Conservation (phyloP, 208 protist species). For the Acanthamoeba triangularis region DNA sequence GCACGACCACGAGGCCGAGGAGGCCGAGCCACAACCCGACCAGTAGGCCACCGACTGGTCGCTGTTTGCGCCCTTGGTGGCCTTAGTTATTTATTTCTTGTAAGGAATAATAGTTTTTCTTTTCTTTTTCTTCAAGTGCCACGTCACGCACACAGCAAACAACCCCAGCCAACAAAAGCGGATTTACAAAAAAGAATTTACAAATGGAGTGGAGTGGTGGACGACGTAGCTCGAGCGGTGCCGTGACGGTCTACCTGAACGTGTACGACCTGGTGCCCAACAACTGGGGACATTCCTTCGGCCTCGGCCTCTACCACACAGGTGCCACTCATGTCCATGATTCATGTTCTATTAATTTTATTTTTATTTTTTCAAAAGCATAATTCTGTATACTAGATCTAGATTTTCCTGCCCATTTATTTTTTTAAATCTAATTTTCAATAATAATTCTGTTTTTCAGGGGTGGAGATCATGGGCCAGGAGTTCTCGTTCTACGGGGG, state of each 20-base stretch:
- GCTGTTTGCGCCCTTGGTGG: too few relatives aligned
- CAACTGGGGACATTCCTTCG: slow-evolving; percentile 2
- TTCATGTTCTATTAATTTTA: neutral
- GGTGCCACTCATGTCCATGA: neutral
- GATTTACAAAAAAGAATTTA: too few relatives aligned
- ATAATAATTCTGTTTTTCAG: neutral
- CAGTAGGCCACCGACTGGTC: neutral
- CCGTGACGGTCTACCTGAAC: slow-evolving; percentile 46
- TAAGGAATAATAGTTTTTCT: neutral
- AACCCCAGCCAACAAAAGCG: too few relatives aligned
- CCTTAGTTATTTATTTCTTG: too few relatives aligned
- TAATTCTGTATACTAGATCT: neutral
- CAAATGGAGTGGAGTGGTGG: slow-evolving; percentile 25
- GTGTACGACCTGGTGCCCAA: slow-evolving; percentile 23
- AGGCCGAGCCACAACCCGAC: neutral
- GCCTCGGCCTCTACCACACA: slow-evolving; percentile 46
- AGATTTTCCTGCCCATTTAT: neutral
- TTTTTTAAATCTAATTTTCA: neutral
- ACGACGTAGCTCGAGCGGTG: neutral
- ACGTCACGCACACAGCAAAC: neutral
- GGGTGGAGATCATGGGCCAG: neutral
- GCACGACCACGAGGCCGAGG: neutral
- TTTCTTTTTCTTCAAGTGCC: neutral
- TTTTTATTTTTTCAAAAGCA: neutral
- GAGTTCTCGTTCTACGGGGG: slow-evolving; percentile 47